Conservation (phyloP, 805 yeast species). For the Saccharomycopsis amapae region DNA sequence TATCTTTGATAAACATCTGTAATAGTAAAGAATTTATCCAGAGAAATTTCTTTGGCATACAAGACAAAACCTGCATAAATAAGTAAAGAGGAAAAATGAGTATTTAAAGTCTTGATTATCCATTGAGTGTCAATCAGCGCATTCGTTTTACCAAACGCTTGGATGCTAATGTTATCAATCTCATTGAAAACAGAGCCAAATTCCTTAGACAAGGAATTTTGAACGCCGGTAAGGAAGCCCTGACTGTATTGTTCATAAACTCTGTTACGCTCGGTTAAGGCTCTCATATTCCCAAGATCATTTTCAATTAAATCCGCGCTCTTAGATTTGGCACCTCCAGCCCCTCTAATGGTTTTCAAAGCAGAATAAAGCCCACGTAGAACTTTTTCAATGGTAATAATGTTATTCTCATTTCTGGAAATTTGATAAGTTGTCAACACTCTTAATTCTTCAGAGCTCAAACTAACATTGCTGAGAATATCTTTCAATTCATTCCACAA, state of each 20-base stretch:
- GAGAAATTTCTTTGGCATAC: slow-evolving; percentile 53
- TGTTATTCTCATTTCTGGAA: slow-evolving; percentile 38
- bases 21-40: slow-evolving; percentile 38
- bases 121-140: slow-evolving; percentile 27
- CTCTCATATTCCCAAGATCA: slow-evolving; percentile 58
- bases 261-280: slow-evolving; percentile 57
- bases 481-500: slow-evolving; percentile 62
- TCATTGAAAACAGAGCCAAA: slow-evolving; percentile 35
- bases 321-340: slow-evolving; percentile 34
- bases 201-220: slow-evolving; percentile 35
- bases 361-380: slow-evolving; percentile 56
- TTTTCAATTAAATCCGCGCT: slow-evolving; percentile 29
- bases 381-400: slow-evolving; percentile 45
- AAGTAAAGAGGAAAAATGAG: slow-evolving; percentile 34
- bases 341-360: slow-evolving; percentile 51
- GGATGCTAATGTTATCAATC: slow-evolving; percentile 24
- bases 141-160: slow-evolving; percentile 20
- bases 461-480: slow-evolving; percentile 63
- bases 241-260: slow-evolving; percentile 50
- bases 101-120: slow-evolving; percentile 22
- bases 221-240: slow-evolving; percentile 43
- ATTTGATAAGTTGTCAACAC: slow-evolving; percentile 42
- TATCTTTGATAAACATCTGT: slow-evolving; percentile 33
- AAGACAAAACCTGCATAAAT: slow-evolving; percentile 43
- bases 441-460: slow-evolving; percentile 48